Evolutionary conservation across 192 early-diverging fungal species (phyloP).

Genomic region (Backusella mclennaniae): DNA sequence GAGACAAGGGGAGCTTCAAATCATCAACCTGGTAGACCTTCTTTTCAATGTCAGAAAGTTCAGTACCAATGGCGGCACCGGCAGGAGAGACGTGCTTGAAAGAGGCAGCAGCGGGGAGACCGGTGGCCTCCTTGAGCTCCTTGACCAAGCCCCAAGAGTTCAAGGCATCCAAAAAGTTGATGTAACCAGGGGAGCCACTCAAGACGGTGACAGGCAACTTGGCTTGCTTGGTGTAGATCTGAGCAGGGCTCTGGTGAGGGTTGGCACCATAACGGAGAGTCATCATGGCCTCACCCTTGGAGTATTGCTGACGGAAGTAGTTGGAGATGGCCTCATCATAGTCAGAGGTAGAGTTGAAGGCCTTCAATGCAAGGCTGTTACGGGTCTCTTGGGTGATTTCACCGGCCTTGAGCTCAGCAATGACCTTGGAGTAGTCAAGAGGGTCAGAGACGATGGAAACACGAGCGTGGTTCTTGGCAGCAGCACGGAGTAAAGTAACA

Average conservation of each 20-base stretch:
- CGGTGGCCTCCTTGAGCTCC: constrained; percentile 83
- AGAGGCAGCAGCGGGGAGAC: constrained; percentile 93
- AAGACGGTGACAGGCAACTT: constrained; percentile 87
- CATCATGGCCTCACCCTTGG: constrained; percentile 71
- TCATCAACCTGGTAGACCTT: constrained; percentile 93
- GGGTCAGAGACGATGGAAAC: constrained; percentile 94
- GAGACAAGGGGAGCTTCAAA: constrained; percentile 69
- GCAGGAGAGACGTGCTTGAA: constrained; percentile 99
- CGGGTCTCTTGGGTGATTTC: constrained; percentile 70
- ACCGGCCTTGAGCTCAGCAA: constrained; percentile 70
- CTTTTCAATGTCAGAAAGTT: constrained; percentile 77
- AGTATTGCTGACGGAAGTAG: constrained; percentile 94
- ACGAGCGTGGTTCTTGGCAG: constrained; percentile 98
- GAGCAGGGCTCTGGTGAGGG: constrained; percentile 98
- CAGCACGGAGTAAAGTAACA: constrained; percentile 95
- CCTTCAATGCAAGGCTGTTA: constrained; percentile 85
- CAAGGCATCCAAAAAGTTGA: constrained; percentile 96
- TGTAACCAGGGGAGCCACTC: constrained; percentile 95
- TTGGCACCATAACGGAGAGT: constrained; percentile 96
- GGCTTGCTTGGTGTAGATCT: constrained; percentile 81
- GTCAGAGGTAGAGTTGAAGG: constrained; percentile 94
- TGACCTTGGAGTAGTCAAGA: constrained; percentile 79
- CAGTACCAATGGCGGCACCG: constrained; percentile 91
- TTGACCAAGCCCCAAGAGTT: constrained; percentile 98
- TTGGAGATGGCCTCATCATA: constrained; percentile 94